Base-by-base conservation (phyloP, 768 basidiomycete genomes). In the Tulasnella calospora region DNA sequence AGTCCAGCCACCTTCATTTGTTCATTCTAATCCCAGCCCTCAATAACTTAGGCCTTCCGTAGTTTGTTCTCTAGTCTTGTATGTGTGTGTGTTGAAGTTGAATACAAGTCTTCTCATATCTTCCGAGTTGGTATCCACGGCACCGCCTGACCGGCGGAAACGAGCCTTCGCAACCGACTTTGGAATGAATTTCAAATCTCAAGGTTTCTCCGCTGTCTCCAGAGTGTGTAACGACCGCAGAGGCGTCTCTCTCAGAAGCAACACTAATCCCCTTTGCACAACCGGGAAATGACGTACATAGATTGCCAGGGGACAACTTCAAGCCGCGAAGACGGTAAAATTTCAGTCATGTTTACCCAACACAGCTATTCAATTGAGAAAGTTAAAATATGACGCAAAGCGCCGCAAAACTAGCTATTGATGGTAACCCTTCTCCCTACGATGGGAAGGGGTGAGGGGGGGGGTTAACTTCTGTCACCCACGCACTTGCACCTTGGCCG, bases 171-270 rank as follows among this genome's bases (percentile, higher is more conserved):
- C 61, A 17, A 67, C 27, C 30, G 57, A 61, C 57, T 61, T n/a
- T 67, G 61, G 61, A 67, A 67, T 67, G 61, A 67, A 67, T 67
- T 67, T 67, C 61, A 67, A 67, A 67, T 67, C 61, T 35, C 33
- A 17, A 67, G 33, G 27, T 35, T 67, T 67, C 61, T 67, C 61
- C 33, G 61, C 15, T 67, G 30, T 67, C 12, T 67, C 33, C 15
- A 67, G 57, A 67, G 27, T 35, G 61, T 35, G 61, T 67, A 30
- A 67, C 61, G 27, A 35, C 61, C 61, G 27, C 30, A 13, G 61
- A 67, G 33, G 51, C 33, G 51, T 55, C 55, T 33, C 33, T 67
- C 30, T 67, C 3, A 33, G 61, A 67, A 67, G 61, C 61, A 67
- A 67, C 61, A 17, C 61, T 30, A 67, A 67, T 67, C 33, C 30